Conservation (phyloP, 352 stramenopile genomes). For the Phytophthora tubulina region DNA sequence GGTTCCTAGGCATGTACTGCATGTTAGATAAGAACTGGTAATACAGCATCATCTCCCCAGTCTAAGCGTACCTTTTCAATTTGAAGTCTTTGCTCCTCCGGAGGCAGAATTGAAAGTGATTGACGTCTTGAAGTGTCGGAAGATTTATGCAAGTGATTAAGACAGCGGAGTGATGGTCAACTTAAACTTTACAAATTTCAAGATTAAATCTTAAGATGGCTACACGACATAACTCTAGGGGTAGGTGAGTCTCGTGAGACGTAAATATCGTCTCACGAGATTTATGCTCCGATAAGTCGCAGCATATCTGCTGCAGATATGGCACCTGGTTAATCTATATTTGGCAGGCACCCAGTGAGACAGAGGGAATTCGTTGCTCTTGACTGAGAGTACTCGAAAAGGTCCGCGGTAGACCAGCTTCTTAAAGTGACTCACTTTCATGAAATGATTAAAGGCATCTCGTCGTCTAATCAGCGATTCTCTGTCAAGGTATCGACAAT, state of each 20-base stretch:
- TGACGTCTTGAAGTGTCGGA: neutral
- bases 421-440: no score
- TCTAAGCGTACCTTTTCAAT: neutral
- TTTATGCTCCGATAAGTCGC: neutral
- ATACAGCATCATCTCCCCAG: neutral
- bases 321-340: neutral
- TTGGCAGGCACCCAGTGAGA: neutral
- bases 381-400: no score
- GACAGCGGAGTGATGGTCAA: neutral
- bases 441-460: no score
- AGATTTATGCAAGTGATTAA: conserved; percentile 3
- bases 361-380: no score
- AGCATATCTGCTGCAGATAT: neutral
- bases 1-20: neutral
- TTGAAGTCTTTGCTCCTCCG: neutral
- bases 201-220: conserved; percentile 1
- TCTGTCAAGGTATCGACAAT: no score
- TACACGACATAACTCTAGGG: conserved; percentile 4
- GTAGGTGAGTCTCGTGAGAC: neutral
- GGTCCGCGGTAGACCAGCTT: no score
- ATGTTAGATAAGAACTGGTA: neutral
- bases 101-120: conserved; percentile 6
- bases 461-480: no score
- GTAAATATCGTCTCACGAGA: neutral
- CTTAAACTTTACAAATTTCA: conserved; percentile 1